Evolutionary conservation across 1,284 basidiomycete genomes (phyloP).

Genomic region (Microbotryum saponariae): DNA sequence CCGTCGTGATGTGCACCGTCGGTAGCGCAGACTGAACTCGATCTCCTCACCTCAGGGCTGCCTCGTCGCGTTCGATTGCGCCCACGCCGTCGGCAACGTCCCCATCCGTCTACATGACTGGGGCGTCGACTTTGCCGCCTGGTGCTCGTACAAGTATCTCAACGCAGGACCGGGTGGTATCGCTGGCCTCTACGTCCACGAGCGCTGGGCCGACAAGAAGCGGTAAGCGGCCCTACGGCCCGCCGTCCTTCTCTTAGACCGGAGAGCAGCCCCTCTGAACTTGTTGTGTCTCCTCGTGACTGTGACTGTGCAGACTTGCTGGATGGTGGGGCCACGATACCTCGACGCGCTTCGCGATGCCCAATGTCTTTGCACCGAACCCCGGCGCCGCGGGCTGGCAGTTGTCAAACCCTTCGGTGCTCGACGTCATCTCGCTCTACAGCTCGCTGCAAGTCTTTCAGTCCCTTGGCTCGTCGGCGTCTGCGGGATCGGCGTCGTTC

Average conservation of each 20-base stretch:
- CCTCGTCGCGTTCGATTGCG: constrained; percentile 90
- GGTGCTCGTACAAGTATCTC: constrained; percentile 97
- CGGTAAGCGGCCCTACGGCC: background rate
- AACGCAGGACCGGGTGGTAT: constrained; percentile 94
- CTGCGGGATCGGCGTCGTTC: constrained; percentile 15
- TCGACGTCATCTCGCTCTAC: constrained; percentile 68
- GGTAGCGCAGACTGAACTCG: constrained; percentile 15
- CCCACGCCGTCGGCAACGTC: constrained; percentile 92
- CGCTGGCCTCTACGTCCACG: constrained; percentile 83
- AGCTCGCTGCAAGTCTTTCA: constrained; percentile 75
- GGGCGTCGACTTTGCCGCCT: constrained; percentile 92
- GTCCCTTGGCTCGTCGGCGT: constrained; percentile 8
- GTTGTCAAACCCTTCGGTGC: constrained; percentile 81
- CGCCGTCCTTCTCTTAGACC: background rate
- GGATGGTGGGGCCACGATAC: constrained; percentile 98
- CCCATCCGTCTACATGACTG: constrained; percentile 82
- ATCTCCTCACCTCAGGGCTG: constrained; percentile 56
- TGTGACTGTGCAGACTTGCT: constrained; percentile 54
- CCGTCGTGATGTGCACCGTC: background rate
- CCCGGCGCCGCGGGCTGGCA: constrained; percentile 90
- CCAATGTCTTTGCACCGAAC: constrained; percentile 69
- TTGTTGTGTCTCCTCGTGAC: background rate
- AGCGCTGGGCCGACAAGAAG: constrained; percentile 51
- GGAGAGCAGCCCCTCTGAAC: background rate
- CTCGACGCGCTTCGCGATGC: constrained; percentile 84